Conservation (phyloP, 1,139 yeast genomes). For the Saccharomyces pastorianus region DNA sequence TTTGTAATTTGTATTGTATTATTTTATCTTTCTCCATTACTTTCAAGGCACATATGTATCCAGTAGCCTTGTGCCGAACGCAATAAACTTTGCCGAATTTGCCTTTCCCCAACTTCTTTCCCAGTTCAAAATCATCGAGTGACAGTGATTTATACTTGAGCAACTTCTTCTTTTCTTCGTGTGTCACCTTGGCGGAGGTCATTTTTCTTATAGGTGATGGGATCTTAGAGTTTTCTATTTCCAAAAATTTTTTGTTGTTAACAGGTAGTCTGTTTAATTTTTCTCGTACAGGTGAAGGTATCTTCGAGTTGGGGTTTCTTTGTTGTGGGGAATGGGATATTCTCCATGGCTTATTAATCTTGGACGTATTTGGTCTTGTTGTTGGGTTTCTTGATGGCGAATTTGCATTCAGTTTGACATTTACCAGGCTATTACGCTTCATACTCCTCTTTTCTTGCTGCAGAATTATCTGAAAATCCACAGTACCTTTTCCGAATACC, state of each 20-base stretch:
- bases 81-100: slow-evolving; percentile 90
- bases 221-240: background rate
- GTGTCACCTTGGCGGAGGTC: background rate
- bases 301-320: slow-evolving; percentile 7
- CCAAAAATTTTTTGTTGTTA: background rate
- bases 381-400: slow-evolving; percentile 1
- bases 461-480: background rate
- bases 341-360: slow-evolving; percentile 13
- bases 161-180: background rate
- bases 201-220: background rate
- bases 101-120: slow-evolving; percentile 84
- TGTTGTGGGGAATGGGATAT: slow-evolving; percentile 11
- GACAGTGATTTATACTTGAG: slow-evolving; percentile 9
- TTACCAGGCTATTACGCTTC: slow-evolving; percentile 20
- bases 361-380: background rate
- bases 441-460: background rate
- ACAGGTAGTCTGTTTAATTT: background rate
- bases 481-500: background rate
- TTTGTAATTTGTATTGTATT: slow-evolving; percentile 67
- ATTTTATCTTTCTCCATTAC: slow-evolving; percentile 82
- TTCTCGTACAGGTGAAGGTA: slow-evolving; percentile 11
- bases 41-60: slow-evolving; percentile 81
- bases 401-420: slow-evolving; percentile 18
- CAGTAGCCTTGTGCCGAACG: slow-evolving; percentile 66
- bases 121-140: slow-evolving; percentile 70